Base-by-base conservation (phyloP, 352 stramenopile genomes). In the Globisporangium lucens region DNA sequence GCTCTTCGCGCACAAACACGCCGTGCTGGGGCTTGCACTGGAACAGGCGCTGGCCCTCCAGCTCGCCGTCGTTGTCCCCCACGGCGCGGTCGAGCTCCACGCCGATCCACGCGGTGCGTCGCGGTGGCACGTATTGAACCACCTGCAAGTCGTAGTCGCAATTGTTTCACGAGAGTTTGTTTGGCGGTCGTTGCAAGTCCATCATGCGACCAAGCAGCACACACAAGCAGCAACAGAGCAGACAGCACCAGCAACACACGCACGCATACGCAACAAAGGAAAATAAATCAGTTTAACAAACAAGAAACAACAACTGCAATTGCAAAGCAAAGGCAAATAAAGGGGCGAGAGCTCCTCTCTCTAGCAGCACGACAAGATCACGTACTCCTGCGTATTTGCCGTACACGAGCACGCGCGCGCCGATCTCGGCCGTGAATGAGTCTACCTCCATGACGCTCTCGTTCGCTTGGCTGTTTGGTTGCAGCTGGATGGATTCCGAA, bases 1-100 rank as follows among this genome's bases (percentile, higher is more conserved):
- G 83, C 61, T 94, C 85, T 52, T 91, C 84, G 65, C 82, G 80
- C 36, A 97, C 88, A 66, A 97, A 97, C 22, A 96, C 66, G 2
- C 85, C 92, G 65, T 93, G 77, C 53, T 95, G 80, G 2, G 75
- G 75, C 53, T 92, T 89, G 78, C 86, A 93, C 73, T 90, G 70
- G 76, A 98, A 98, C 35, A 91, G 75, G 8, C 77, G 78, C 53
- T 85, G 74, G 41, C 90, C 90, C 35, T 95, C 78, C 4, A 91
- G 63, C 49, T 69, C 72, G 33, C 93, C 93, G 70, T 98, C 85
- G 55, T 70, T 85, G 66, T 97, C 83, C 20, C 93, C 93, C 12
- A 75, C 69, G 27, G 89, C 77, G 17, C 86, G 87, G 36, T 90
- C 80, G 36, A 98, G 80, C 67, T 98, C 89, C 10, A 98, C 79